Conservation (phyloP, 139 green algal genomes). For the Picochlorum sp. region DNA sequence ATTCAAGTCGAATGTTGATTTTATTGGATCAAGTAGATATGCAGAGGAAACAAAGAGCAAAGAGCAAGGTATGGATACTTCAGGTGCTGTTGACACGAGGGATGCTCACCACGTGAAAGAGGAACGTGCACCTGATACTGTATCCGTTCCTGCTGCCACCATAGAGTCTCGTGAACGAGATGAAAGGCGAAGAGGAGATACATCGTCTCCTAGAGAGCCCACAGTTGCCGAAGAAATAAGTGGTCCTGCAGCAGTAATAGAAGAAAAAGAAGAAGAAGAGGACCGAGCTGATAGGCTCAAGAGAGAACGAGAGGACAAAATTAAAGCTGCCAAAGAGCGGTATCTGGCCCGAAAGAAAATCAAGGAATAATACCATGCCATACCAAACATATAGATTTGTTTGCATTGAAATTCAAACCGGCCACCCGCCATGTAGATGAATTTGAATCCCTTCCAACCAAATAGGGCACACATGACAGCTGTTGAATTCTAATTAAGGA, state of each 20-base stretch:
- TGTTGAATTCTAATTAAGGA: no score
- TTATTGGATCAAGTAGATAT: conserved; percentile 23
- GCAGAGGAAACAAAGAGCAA: not conserved
- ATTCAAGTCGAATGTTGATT: conserved; percentile 65
- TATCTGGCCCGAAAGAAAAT: conserved; percentile 68
- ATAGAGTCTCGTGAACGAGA: not conserved
- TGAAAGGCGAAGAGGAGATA: no score
- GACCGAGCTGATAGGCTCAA: conserved; percentile 7
- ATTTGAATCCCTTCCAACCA: no score
- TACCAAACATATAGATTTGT: no score
- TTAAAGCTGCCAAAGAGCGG: conserved; percentile 57
- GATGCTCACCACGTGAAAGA: not conserved
- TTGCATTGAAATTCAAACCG: no score
- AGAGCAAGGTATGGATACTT: not conserved
- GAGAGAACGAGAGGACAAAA: conserved; percentile 46
- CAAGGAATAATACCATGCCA: not conserved
- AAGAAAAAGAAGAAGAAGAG: not conserved
- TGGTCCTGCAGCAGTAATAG: not conserved
- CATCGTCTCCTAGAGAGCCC: no score
- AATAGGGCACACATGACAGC: no score
- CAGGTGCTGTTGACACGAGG: not conserved
- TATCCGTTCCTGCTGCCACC: not conserved
- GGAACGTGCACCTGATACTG: not conserved
- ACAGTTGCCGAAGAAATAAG: not conserved
- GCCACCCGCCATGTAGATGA: no score